Conservation (phyloP, 2,329 filamentous ascomycete genomes). For the Torrubiellomyces zombiae region DNA sequence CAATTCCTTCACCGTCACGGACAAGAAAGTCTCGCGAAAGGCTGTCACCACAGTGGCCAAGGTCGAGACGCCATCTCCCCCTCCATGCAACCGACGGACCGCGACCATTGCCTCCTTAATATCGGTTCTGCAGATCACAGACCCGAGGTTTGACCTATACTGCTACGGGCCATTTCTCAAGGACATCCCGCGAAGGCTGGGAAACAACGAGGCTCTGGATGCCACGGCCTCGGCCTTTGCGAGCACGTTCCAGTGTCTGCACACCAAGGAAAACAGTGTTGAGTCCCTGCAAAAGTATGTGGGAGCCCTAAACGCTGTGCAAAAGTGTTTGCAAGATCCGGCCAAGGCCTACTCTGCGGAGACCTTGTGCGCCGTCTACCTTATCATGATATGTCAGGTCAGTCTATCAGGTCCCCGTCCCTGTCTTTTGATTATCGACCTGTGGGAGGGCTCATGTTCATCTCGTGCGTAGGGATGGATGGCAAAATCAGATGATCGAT, state of each 20-base stretch:
- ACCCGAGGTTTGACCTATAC: slow-evolving; percentile 28
- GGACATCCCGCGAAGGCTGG: slow-evolving; percentile 27
- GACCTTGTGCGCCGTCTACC: slow-evolving; percentile 20
- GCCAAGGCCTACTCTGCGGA: slow-evolving; percentile 11
- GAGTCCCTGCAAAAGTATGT: slow-evolving; percentile 14
- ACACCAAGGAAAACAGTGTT: slow-evolving; percentile 8
- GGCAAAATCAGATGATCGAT: slow-evolving; percentile 9
- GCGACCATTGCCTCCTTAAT: slow-evolving; percentile 10
- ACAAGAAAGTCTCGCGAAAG: slow-evolving; percentile 1
- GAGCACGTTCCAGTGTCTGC: slow-evolving; percentile 9
- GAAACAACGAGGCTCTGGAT: slow-evolving; percentile 27
- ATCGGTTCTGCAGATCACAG: slow-evolving; percentile 18
- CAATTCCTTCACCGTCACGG: slow-evolving; percentile 1
- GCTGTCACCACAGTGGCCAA: no score
- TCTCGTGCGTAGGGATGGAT: slow-evolving; percentile 16
- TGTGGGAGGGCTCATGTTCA: no score
- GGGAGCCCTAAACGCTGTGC: slow-evolving; percentile 12
- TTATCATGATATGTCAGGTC: slow-evolving; percentile 16
- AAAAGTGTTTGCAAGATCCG: slow-evolving; percentile 12
- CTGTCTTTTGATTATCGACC: no score
- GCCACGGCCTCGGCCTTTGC: slow-evolving; percentile 16
- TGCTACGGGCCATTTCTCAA: slow-evolving; percentile 28
- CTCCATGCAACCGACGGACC: no score
- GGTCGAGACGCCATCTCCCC: no score
- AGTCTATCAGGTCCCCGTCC: no score